Base-by-base conservation (phyloP, 345 rosid genomes). In the Streptanthus diversifolius region DNA sequence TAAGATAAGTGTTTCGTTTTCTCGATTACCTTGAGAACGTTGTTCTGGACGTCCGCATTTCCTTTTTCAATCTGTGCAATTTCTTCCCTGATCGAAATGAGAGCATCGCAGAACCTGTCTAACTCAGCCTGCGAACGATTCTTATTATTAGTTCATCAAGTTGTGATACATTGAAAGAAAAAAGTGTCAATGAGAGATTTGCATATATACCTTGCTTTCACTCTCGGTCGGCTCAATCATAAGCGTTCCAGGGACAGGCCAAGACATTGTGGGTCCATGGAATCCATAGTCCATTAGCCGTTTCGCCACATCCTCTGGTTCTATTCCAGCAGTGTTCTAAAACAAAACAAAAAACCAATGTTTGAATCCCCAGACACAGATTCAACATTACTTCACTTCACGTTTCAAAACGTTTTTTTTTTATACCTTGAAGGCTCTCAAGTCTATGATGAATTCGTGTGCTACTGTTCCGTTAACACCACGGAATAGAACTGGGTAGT, bases 221-320 rank as follows among this genome's bases (percentile, higher is more conserved):
- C 99, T 95, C 83, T 95, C 98, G 51, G 99, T 95, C 6, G 99
- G 99, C 77, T 95, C 99, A 54, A 95, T 86, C 99, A 92, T 92
- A 63, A 92, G 98, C 6, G 98, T 95, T 72, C 98, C 97, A 1
- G 99, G 93, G 76, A 95, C 99, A 49, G 99, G 99, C 92, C 96
- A 95, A 25, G 99, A 90, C 98, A 95, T 92, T 75, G 99, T 95
- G 29, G 98, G 99, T 60, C 52, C 99, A 80, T 91, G 98, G 84
- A 95, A 95, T 70, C 98, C 97, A 30, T 95, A 91, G 82, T 91
- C 97, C 85, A 91, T 91, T 2, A 95, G 88, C 68, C 98, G 95
- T 77, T 95, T 91, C 12, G 99, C 99, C 54, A 95, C 99, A 82
- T 95, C 99, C 87, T 95, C 99, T 22, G 98, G 80, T 78, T 91